Conservation (phyloP, 2,329 filamentous ascomycete genomes). For the Dactylonectria macrodidyma region DNA sequence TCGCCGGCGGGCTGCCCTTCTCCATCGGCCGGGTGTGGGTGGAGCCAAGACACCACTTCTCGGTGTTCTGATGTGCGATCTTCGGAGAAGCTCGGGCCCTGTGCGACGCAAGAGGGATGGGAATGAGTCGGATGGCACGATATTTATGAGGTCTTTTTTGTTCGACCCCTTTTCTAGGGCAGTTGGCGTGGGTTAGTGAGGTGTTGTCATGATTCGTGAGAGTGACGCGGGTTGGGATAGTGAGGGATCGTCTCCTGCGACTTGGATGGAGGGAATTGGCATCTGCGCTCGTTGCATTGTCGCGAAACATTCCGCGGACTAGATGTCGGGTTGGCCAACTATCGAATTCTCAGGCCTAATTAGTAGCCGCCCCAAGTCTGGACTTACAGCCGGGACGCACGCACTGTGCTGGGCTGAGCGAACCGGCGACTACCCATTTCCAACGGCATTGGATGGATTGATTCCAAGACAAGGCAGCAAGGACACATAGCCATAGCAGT, state of each 20-base stretch:
- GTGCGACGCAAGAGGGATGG: constrained; percentile 4
- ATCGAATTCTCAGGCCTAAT: no score
- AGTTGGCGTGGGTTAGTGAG: not conserved
- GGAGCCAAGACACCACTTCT: constrained; percentile 13
- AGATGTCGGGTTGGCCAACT: no score
- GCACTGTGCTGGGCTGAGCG: no score
- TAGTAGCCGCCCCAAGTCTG: no score
- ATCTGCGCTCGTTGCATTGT: not conserved
- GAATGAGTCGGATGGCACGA: constrained; percentile 24
- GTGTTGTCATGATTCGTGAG: constrained; percentile 3
- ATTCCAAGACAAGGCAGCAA: not conserved
- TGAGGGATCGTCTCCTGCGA: not conserved
- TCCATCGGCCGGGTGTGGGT: not conserved
- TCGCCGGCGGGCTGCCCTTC: not conserved
- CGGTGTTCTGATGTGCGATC: constrained; percentile 25
- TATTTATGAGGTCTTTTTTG: not conserved
- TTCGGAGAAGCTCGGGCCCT: constrained; percentile 24
- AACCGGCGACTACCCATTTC: no score
- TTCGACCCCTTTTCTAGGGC: not conserved
- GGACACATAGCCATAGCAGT: not conserved
- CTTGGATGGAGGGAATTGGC: not conserved
- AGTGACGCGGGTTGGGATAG: not conserved
- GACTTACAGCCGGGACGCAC: no score
- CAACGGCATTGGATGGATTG: not conserved
- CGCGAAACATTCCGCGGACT: not conserved